Evolutionary conservation across 176 grass and related monocot genomes (phyloP).

Genomic region (Carex kokanica): DNA sequence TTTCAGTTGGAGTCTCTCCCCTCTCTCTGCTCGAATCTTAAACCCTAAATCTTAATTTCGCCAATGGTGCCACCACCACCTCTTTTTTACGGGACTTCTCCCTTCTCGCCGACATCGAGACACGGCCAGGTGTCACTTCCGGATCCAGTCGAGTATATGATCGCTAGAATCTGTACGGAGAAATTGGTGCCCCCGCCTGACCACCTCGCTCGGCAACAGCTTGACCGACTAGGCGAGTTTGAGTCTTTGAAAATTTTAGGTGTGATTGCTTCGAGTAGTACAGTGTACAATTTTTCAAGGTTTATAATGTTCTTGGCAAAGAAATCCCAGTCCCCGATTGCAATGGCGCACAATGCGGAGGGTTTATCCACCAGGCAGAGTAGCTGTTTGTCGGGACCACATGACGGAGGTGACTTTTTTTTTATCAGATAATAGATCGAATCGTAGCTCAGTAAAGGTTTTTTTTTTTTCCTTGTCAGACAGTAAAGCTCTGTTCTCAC

Average conservation of each 20-base stretch:
- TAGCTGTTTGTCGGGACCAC: neutral
- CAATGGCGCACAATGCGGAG: neutral
- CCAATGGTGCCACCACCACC: neutral
- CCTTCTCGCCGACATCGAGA: neutral
- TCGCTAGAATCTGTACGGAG: neutral
- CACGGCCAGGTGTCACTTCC: neutral
- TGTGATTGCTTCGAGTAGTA: neutral
- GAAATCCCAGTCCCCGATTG: neutral
- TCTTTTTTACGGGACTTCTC: neutral
- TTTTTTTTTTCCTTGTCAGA: neutral
- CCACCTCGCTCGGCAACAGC: neutral
- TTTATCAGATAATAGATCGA: no score
- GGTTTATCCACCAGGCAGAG: neutral
- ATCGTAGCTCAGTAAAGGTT: no score
- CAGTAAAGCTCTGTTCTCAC: neutral
- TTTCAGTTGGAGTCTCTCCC: neutral
- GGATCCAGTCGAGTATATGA: neutral
- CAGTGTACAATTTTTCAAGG: neutral
- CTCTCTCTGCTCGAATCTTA: neutral
- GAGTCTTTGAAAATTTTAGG: neutral
- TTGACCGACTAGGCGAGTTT: neutral
- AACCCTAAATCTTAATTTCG: constrained; percentile 3
- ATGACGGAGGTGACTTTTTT: neutral
- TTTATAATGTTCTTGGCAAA: constrained; percentile 9
- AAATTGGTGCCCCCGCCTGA: neutral